Evolutionary conservation across 2,329 filamentous ascomycete genomes (phyloP).

Genomic region (Ascochyta fabae): DNA sequence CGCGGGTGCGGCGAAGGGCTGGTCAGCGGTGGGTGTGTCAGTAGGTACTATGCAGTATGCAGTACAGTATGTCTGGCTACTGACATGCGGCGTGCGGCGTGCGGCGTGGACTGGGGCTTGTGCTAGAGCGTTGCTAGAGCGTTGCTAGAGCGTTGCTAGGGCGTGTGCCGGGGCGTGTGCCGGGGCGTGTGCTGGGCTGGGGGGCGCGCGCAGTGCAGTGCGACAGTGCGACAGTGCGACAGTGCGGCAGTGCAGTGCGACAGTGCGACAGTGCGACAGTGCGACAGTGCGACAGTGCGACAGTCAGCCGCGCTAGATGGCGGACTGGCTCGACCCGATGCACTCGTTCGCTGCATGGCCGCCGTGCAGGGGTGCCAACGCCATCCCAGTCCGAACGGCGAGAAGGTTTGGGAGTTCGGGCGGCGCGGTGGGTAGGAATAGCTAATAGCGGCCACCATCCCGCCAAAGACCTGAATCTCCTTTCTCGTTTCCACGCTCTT

Average conservation of each 20-base stretch:
- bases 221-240: no score
- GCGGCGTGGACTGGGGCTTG: neutral
- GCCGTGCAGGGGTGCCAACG: constrained; percentile 24
- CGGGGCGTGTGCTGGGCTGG: no score
- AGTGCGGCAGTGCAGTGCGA: no score
- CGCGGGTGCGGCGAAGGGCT: constrained; percentile 5
- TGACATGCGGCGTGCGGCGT: neutral
- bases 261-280: no score
- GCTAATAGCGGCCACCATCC: constrained; percentile 39
- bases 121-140: neutral
- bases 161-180: neutral
- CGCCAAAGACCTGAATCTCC: constrained; percentile 42
- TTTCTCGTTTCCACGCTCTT: constrained; percentile 44
- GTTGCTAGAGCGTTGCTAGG: neutral
- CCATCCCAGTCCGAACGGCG: constrained; percentile 35
- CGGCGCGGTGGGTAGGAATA: constrained; percentile 39
- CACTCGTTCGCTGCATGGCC: constrained; percentile 32
- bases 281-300: neutral
- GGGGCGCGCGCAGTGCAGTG: neutral
- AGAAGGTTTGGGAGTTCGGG: constrained; percentile 36
- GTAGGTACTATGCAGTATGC: no score
- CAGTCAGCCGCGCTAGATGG: constrained; percentile 18
- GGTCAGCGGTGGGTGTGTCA: neutral
- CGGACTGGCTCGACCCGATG: constrained; percentile 30
- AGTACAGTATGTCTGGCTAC: neutral